Evolutionary conservation across 2,329 filamentous ascomycete genomes (phyloP), one percentile per base, ranked within the genome.

Genomic region (Nothopassalora personata): DNA sequence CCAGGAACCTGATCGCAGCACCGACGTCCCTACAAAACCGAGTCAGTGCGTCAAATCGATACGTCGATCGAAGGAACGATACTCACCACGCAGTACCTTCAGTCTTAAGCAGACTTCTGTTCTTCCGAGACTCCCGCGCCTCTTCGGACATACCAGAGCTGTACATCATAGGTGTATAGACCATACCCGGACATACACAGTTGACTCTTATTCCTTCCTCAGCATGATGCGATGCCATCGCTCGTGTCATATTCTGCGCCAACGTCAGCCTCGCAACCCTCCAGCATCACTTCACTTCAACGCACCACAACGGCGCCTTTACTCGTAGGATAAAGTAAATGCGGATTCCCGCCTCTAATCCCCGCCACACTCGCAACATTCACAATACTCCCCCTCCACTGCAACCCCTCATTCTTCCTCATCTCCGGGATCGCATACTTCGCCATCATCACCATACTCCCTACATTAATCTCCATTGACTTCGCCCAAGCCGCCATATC

Each of bases 281-380:
- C 18, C 1, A 23, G 9, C 46, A 5, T 46, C 18, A 18, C 33
- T 28, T 18, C 1, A 36, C 9, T 27, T 36, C 7, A 13, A 68
- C 67, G 57, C 57, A 71, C 69, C 27, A 83, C 78, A 27, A 83
- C 74, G 0, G 80, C 80, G 1, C 80, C 80, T 66, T 83, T 82
- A 30, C 73, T 76, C 9, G 80, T 83, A 4, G 80, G 81, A 70
- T 83, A 83, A 3, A 82, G 67, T 30, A 83, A 64, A 72, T 80
- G 76, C 2, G 79, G 80, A n/a, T 79, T 82, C 0, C 81, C 80
- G 2, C 80, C 80, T 53, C 76, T 76, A n/a, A 80, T 66, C 0
- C 84, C 84, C 0, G 84, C 83, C 1, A 87, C 84, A 50, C 78
- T 82, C 1, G 81, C 81, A 77, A 88, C 83, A 66, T 88, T 88